Percentiles rank a stretch among this genome's conserved stretches.
Conservation (phyloP, 805 yeast species). For the Myxozyma neotropica region DNA sequence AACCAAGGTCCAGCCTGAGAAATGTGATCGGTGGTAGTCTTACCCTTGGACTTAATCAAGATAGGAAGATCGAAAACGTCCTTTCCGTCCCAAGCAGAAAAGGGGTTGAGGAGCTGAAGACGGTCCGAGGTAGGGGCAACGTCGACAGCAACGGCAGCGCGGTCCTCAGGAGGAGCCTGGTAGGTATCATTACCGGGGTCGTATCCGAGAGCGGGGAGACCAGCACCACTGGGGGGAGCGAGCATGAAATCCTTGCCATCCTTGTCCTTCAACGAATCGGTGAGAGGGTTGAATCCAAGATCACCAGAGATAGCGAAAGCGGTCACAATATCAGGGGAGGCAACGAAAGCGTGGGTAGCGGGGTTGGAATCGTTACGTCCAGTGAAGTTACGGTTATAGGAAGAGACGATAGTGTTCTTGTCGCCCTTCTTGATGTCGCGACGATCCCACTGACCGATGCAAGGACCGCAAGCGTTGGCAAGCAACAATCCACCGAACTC, state of each 20-base stretch:
- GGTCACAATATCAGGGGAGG: slow-evolving; percentile 98
- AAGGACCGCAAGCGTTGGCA: slow-evolving; percentile 99
- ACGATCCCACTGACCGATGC: slow-evolving; percentile 99
- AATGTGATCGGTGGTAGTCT: slow-evolving; percentile 97
- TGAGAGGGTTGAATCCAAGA: slow-evolving; percentile 86
- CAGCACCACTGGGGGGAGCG: slow-evolving; percentile 66
- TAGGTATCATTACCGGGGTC: slow-evolving; percentile 63
- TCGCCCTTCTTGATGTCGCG: slow-evolving; percentile 59
- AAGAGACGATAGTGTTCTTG: slow-evolving; percentile 84
- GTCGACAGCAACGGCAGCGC: slow-evolving; percentile 58
- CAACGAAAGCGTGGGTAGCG: slow-evolving; percentile 93
- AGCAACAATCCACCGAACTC: slow-evolving; percentile 88
- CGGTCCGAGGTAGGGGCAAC: slow-evolving; percentile 92
- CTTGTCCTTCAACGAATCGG: slow-evolving; percentile 71
- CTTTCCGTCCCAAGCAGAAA: slow-evolving; percentile 80
- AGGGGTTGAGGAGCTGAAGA: slow-evolving; percentile 87
- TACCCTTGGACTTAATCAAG: slow-evolving; percentile 90
- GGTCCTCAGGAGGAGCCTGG: slow-evolving; percentile 61
- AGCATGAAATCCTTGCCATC: slow-evolving; percentile 78
- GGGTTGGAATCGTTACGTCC: slow-evolving; percentile 99
- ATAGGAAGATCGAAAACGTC: slow-evolving; percentile 72
- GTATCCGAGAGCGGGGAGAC: slow-evolving; percentile 72
- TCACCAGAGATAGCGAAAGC: slow-evolving; percentile 96
- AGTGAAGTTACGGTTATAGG: slow-evolving; percentile 96
- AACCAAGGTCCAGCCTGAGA: slow-evolving; percentile 99